phyloP scores from a whole-genome alignment of 1,139 yeast genomes.

The Diutina siamensis region DNA sequence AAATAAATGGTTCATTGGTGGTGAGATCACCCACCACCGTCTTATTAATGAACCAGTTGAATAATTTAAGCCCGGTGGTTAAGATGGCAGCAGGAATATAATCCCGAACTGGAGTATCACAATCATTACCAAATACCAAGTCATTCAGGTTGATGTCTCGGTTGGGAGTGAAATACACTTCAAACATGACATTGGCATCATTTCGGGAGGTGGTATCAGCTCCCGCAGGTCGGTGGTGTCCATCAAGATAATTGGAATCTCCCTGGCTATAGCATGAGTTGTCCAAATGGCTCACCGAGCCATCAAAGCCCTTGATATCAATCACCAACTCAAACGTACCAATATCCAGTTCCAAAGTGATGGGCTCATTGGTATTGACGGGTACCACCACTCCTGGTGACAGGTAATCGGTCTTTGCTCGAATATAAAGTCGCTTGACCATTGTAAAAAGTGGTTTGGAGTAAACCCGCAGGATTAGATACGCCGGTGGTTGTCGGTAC shows the following conservation, averaged over 20 bases:
- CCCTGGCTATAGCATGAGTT: slow-evolving; percentile 25
- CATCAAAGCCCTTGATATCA: slow-evolving; percentile 34
- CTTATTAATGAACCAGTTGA: slow-evolving; percentile 50
- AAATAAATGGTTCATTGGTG: slow-evolving; percentile 47
- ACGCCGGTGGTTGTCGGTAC: too few species aligned
- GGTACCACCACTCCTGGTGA: slow-evolving; percentile 24
- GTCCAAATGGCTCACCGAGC: slow-evolving; percentile 25
- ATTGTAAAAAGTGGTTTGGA: slow-evolving; percentile 8
- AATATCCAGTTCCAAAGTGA: slow-evolving; percentile 23
- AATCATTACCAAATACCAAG: slow-evolving; percentile 59
- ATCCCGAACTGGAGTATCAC: slow-evolving; percentile 46
- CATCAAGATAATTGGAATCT: slow-evolving; percentile 19
- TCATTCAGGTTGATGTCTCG: slow-evolving; percentile 36
- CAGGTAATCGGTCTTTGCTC: slow-evolving; percentile 22
- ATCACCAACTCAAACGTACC: slow-evolving; percentile 30
- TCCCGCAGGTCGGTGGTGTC: not conserved
- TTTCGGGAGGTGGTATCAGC: slow-evolving; percentile 5
- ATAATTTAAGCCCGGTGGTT: slow-evolving; percentile 39
- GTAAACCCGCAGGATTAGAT: not conserved
- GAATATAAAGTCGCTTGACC: slow-evolving; percentile 25
- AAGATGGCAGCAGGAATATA: slow-evolving; percentile 41
- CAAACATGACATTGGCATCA: slow-evolving; percentile 23
- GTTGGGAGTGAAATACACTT: slow-evolving; percentile 29
- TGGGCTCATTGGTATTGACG: slow-evolving; percentile 28
- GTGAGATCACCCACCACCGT: slow-evolving; percentile 55